phyloP scores from a whole-genome alignment of 177 flowering plant species.

The Tripterygium wilfordii region DNA sequence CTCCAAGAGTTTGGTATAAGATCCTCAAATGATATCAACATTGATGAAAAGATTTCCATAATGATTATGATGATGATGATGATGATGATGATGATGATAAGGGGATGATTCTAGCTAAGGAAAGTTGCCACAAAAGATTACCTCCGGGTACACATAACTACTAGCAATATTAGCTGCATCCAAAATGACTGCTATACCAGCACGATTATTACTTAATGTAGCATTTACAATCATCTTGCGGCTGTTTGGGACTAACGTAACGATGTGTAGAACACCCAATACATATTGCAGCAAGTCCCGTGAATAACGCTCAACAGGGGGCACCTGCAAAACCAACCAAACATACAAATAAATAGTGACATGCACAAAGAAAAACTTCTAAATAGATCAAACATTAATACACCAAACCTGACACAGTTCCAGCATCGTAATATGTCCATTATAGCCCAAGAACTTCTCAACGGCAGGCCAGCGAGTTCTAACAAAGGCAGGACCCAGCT shows the following conservation, averaged over 20 bases:
- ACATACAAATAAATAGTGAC: not conserved
- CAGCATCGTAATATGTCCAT: conserved; percentile 83
- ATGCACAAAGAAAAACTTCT: not conserved
- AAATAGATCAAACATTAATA: not conserved
- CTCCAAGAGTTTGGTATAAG: too few species aligned
- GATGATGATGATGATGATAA: not conserved
- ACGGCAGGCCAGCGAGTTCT: conserved; percentile 80
- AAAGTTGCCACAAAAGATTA: conserved; percentile 14
- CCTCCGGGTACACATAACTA: conserved; percentile 80
- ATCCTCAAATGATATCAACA: too few species aligned
- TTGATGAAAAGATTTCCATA: too few species aligned
- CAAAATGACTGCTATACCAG: conserved; percentile 84
- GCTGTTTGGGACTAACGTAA: conserved; percentile 67
- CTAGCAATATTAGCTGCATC: conserved; percentile 80
- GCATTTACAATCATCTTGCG: conserved; percentile 77
- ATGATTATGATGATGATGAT: not conserved
- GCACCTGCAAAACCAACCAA: conserved; percentile 52
- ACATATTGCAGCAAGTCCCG: conserved; percentile 97
- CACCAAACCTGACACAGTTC: conserved; percentile 77
- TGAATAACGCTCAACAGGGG: conserved; percentile 91
- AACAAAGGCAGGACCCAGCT: conserved; percentile 84
- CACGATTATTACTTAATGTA: conserved; percentile 73
- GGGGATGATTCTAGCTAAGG: not conserved
- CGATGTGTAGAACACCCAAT: conserved; percentile 84
- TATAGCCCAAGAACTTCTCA: conserved; percentile 54